phyloP scores from a whole-genome alignment of 306 rosid species.

The Trifolium subterraneum region DNA sequence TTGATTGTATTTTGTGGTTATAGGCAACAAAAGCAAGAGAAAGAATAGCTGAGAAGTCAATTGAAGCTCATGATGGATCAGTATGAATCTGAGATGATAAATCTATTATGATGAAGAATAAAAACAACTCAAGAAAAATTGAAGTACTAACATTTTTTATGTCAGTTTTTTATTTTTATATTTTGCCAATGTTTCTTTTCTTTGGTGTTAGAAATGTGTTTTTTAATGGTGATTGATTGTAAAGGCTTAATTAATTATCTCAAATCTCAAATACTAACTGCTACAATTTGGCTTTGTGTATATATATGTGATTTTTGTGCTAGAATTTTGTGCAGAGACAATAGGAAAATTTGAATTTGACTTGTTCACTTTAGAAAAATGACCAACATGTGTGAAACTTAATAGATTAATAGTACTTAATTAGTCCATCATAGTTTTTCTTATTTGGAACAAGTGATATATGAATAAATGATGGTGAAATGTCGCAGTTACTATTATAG shows the following conservation, averaged over 20 bases:
- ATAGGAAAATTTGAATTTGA: no score
- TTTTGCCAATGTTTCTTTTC: background rate
- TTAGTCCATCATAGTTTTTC: no score
- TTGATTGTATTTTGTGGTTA: background rate
- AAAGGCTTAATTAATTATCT: background rate
- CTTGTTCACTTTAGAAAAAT: no score
- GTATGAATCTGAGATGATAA: background rate
- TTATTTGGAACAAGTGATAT: no score
- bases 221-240: slow-evolving; percentile 3
- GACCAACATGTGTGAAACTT: no score
- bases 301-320: slow-evolving; percentile 17
- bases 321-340: background rate
- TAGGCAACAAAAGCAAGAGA: slow-evolving; percentile 15
- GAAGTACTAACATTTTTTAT: background rate
- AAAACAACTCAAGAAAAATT: background rate
- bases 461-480: no score
- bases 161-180: slow-evolving; percentile 27
- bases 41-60: slow-evolving; percentile 26
- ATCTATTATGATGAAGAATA: background rate
- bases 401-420: no score
- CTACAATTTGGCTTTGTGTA: background rate
- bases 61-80: background rate
- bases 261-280: background rate
- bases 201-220: background rate
- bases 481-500: no score